Evolutionary conservation across 192 early-diverging fungal genomes (phyloP).

Genomic region (Gaertneriomyces semiglobifer): DNA sequence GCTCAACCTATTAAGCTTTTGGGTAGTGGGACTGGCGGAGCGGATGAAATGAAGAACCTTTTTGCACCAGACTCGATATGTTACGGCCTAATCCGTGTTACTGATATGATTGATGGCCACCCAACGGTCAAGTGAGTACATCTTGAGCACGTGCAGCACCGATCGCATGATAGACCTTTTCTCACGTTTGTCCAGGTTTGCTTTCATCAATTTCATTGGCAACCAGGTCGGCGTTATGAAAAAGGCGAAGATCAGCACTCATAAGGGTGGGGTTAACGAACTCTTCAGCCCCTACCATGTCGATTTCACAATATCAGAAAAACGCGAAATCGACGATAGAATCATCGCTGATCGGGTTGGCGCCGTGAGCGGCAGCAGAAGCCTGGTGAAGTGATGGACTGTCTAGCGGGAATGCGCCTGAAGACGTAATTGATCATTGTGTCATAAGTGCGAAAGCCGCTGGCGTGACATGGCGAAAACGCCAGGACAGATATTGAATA

Average conservation of each 20-base stretch:
- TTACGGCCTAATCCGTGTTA: slow-evolving; percentile 40
- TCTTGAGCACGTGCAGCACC: too few species aligned
- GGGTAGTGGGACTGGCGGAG: slow-evolving; percentile 28
- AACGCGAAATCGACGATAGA: slow-evolving; percentile 30
- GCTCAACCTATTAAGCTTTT: slow-evolving; percentile 30
- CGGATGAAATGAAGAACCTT: slow-evolving; percentile 30
- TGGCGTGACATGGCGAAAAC: too few species aligned
- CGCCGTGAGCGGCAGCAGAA: slow-evolving; percentile 32
- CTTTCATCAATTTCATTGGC: slow-evolving; percentile 36
- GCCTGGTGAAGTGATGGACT: slow-evolving; percentile 28
- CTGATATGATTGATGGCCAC: slow-evolving; percentile 35
- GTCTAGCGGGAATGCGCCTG: neutral
- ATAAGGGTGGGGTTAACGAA: slow-evolving; percentile 36
- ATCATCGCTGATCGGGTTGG: slow-evolving; percentile 29
- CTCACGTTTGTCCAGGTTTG: slow-evolving; percentile 17
- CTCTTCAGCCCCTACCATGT: slow-evolving; percentile 39
- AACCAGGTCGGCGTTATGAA: slow-evolving; percentile 37
- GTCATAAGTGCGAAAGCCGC: too few species aligned
- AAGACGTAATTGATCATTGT: too few species aligned
- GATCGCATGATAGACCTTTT: too few species aligned
- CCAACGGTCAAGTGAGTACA: slow-evolving; percentile 29
- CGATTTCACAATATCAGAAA: slow-evolving; percentile 35
- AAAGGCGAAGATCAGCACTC: slow-evolving; percentile 40
- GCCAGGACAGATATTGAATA: too few species aligned
- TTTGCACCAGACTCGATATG: slow-evolving; percentile 26